Evolutionary conservation across 116 monocot species (phyloP), one percentile per base, ranked within the genome.

Genomic region (Thalassia testudinum): DNA sequence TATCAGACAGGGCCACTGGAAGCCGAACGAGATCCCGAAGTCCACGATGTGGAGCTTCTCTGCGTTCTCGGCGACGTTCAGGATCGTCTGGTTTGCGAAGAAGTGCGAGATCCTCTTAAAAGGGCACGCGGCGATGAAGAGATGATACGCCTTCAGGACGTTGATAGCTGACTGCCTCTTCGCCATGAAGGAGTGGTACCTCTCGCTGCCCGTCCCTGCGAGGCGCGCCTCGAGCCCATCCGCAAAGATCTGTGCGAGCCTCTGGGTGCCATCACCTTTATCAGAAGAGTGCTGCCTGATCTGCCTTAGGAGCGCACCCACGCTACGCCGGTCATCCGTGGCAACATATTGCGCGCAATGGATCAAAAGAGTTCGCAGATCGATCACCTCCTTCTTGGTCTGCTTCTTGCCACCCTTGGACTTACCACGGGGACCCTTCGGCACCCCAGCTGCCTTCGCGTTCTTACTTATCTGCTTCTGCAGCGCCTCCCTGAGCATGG

Each of bases 191-290:
- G 79, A 70, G 10, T 73, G 62, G 53, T 92, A 82, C 0, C 78
- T 67, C 58, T 80, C 58, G 59, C 77, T 87, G 21, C 92, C 92
- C 0, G 80, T 83, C 2, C 92, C 92, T 8, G 83, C 92, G n/a
- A 92, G 47, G 21, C 92, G 77, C 38, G 92, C 92, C 51, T 92
- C 82, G 1, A 92, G 77, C 2, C 86, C 82, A 68, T 92, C 73
- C 0, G 86, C 82, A 50, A 92, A 86, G 54, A 63, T 82, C 49
- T 74, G 52, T 5, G 86, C 92, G 19, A 86, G 56, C 49, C 92
- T 50, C 63, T 86, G 92, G n/a, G 76, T 30, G 1, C 72, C 86
- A 52, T 92, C 92, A 2, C 82, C 86, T 37, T 57, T 28, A 25
- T 70, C 68, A 0, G 79, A 82, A 26, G 77, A 76, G 50, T 76